Conservation (phyloP, 2,329 filamentous ascomycete genomes). For the Aspergillus sp. region DNA sequence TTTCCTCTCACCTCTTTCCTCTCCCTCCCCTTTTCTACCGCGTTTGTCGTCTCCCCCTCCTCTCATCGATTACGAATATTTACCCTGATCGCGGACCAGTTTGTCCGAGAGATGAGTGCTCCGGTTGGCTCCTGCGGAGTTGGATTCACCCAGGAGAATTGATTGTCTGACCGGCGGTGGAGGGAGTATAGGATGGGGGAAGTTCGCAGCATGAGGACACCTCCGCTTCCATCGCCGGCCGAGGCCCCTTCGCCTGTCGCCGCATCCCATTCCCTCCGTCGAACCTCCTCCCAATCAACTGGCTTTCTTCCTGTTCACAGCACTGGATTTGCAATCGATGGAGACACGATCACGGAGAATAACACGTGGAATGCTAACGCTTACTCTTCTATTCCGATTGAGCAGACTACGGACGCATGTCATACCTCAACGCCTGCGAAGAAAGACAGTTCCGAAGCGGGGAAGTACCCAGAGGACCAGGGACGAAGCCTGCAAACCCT, state of each 20-base stretch:
- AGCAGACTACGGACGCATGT: slow-evolving; percentile 21
- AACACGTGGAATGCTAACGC: slow-evolving; percentile 24
- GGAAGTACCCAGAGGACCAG: slow-evolving; percentile 31
- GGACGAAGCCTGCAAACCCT: slow-evolving; percentile 41
- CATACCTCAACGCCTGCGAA: slow-evolving; percentile 15
- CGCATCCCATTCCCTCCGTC: slow-evolving; percentile 30
- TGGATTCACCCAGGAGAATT: slow-evolving; percentile 36
- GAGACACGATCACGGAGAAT: slow-evolving; percentile 15
- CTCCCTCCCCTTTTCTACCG: not conserved
- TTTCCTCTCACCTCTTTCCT: not conserved
- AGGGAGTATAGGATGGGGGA: slow-evolving; percentile 40
- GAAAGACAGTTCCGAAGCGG: slow-evolving; percentile 27
- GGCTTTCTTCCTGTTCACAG: slow-evolving; percentile 21
- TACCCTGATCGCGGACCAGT: slow-evolving; percentile 23
- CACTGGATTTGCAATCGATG: slow-evolving; percentile 21
- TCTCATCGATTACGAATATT: slow-evolving; percentile 4
- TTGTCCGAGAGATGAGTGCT: slow-evolving; percentile 40
- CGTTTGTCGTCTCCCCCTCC: not conserved
- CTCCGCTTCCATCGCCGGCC: slow-evolving; percentile 44
- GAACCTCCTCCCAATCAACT: slow-evolving; percentile 29
- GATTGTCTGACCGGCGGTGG: slow-evolving; percentile 35
- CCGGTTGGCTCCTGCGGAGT: slow-evolving; percentile 31
- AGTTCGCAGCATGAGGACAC: slow-evolving; percentile 41
- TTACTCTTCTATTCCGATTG: slow-evolving; percentile 19
- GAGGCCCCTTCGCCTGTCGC: slow-evolving; percentile 37